Evolutionary conservation across 148 eudicot species (phyloP).

Genomic region (Rhododendron vialii): DNA sequence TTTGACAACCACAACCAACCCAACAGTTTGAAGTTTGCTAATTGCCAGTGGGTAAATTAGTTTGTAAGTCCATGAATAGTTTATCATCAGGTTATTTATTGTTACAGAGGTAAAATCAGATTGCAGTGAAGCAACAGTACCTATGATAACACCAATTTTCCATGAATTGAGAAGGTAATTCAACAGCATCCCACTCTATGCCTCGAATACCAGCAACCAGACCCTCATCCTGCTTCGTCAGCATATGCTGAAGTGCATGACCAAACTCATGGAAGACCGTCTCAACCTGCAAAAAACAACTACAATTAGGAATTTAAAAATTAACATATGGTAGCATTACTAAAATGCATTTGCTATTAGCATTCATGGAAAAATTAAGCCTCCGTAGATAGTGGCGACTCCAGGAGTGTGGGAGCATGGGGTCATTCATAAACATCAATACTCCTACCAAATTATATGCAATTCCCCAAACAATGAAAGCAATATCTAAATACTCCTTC

Average conservation of each 20-base stretch:
- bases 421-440: background rate
- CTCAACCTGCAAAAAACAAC: conserved; percentile 61
- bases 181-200: conserved; percentile 99
- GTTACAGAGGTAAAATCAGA: background rate
- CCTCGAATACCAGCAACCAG: conserved; percentile 96
- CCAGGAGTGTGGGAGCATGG: background rate
- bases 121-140: conserved; percentile 28
- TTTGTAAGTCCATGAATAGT: background rate
- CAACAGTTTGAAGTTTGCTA: background rate
- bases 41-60: background rate
- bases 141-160: conserved; percentile 99
- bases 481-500: background rate
- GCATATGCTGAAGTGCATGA: conserved; percentile 99
- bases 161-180: conserved; percentile 98
- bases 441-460: background rate
- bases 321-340: background rate
- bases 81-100: background rate
- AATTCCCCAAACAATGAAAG: background rate
- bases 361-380: background rate
- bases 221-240: conserved; percentile 95
- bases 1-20: background rate
- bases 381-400: background rate
- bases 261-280: conserved; percentile 99
- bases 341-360: background rate
- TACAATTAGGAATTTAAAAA: background rate